Base-by-base conservation (phyloP, 257 asterid genomes). In the Capsicum baccatum region DNA sequence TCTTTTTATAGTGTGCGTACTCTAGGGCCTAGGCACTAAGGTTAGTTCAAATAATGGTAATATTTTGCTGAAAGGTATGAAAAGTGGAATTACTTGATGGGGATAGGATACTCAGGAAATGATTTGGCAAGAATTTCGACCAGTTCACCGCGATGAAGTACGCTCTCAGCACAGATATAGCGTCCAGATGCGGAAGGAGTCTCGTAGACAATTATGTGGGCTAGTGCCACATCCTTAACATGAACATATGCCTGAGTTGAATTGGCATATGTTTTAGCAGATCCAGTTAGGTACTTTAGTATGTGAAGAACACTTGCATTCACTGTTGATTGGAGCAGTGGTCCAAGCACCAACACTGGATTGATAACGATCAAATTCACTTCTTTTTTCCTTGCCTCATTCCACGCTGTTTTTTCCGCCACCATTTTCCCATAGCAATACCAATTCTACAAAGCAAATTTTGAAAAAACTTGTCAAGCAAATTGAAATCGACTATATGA, bases 81-180 rank as follows among this genome's bases (percentile, higher is more conserved):
- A 17, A 64, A 33, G 71, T 64, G 13, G 52, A 85, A 97, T 91
- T 91, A 96, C 99, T 91, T 94, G 86, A 92, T 92, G 12, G 99
- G 99, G 54, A 39, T 39, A 4, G 42, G 42, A 39, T 39, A 39
- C 42, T 39, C 42, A 2, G 42, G 5, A 4, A 39, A 92, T 83
- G 92, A 89, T 83, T 94, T 94, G 80, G 94, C 90, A 3, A 96
- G 90, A 76, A 94, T 93, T 73, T 94, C 97, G 3, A 96, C 99
- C 76, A 96, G 93, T 0, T 96, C 98, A 0, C 91, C 98, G 2
- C 99, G 97, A 88, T 96, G 99, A 85, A 96, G 98, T 55, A 92
- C 95, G 47, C 97, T 91, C 88, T 94, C 98, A 1, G 97, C 97
- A 6, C 99, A 94, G 13, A 96, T 86, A 87, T 93, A 85, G 33